Evolutionary conservation across 768 basidiomycete species (phyloP).

Genomic region (Candolleomyces aberdarensis): DNA sequence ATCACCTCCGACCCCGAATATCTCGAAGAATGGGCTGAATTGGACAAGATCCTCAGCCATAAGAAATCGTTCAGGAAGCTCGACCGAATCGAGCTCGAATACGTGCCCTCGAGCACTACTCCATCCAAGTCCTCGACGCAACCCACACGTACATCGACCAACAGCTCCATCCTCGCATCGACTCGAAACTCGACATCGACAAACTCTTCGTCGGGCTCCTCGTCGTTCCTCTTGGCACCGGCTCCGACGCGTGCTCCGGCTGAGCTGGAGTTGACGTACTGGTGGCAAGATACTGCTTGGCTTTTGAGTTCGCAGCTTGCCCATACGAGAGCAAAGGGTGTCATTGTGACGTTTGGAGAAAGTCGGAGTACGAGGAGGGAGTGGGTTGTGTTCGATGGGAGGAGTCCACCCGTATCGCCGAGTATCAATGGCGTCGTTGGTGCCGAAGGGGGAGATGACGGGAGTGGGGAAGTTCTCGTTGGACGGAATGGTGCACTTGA

Average conservation of each 20-base stretch:
- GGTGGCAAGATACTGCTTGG: slow-evolving; percentile 3
- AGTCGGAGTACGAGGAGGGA: background rate
- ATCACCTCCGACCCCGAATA: background rate
- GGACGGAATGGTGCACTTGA: too few species aligned
- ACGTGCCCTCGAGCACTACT: background rate
- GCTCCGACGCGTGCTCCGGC: background rate
- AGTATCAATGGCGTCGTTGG: background rate
- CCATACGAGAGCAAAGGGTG: background rate
- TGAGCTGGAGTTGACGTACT: background rate
- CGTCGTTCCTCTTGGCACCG: background rate
- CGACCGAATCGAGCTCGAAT: slow-evolving; percentile 1
- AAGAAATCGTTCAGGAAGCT: slow-evolving; percentile 1
- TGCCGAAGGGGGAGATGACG: background rate
- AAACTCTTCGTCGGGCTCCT: background rate
- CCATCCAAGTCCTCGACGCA: background rate
- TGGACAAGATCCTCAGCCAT: slow-evolving; percentile 2
- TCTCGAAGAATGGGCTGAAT: background rate
- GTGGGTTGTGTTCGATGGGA: background rate
- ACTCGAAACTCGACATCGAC: background rate
- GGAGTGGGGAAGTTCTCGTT: background rate
- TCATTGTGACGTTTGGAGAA: background rate
- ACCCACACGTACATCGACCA: background rate
- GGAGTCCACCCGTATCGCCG: background rate
- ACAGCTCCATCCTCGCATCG: background rate
- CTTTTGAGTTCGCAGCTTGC: background rate